These are phyloP conservation scores for Coemansia erecta DNA, from an alignment of 192 early-diverging fungal species.

Conservation along the genomic window DNA sequence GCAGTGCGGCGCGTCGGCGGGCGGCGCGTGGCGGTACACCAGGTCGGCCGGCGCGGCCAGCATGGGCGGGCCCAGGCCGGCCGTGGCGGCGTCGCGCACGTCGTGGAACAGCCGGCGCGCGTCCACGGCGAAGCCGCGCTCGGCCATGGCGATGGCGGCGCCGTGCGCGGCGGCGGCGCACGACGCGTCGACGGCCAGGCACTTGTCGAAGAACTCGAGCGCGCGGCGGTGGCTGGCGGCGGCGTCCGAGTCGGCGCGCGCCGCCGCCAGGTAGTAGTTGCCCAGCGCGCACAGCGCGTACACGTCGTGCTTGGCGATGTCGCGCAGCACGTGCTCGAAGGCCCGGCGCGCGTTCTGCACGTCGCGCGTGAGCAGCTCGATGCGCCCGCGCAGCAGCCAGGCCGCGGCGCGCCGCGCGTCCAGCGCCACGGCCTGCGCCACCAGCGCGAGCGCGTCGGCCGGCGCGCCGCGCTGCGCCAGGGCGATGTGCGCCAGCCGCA, in stretches of 20 bases:
- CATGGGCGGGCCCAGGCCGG: constrained; percentile 33
- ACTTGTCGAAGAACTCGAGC: constrained; percentile 79
- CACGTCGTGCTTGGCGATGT: constrained; percentile 72
- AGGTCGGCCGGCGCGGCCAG: constrained; percentile 18
- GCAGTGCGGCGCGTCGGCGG: not conserved
- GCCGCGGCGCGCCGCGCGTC: constrained; percentile 63
- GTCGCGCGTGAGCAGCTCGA: constrained; percentile 60
- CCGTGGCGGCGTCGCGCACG: constrained; percentile 57
- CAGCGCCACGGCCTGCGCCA: constrained; percentile 61
- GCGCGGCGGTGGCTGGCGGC: constrained; percentile 60
- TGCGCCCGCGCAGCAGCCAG: constrained; percentile 71
- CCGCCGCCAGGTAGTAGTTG: constrained; percentile 73
- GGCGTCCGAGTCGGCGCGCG: constrained; percentile 37
- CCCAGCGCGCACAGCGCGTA: constrained; percentile 80
- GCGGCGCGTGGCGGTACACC: constrained; percentile 7
- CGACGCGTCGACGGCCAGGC: constrained; percentile 61
- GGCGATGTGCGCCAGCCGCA: constrained; percentile 75
- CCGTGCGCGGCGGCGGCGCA: constrained; percentile 85
- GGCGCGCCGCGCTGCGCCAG: constrained; percentile 49
- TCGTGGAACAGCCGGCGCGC: constrained; percentile 68
- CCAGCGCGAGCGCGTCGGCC: constrained; percentile 60
- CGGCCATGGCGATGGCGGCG: constrained; percentile 79
- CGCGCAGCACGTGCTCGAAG: constrained; percentile 75
- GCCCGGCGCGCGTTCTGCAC: constrained; percentile 67
- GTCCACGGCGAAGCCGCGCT: constrained; percentile 58